Base-by-base conservation (phyloP, 2,329 filamentous ascomycete species). In the Stemphylium vesicarium region DNA sequence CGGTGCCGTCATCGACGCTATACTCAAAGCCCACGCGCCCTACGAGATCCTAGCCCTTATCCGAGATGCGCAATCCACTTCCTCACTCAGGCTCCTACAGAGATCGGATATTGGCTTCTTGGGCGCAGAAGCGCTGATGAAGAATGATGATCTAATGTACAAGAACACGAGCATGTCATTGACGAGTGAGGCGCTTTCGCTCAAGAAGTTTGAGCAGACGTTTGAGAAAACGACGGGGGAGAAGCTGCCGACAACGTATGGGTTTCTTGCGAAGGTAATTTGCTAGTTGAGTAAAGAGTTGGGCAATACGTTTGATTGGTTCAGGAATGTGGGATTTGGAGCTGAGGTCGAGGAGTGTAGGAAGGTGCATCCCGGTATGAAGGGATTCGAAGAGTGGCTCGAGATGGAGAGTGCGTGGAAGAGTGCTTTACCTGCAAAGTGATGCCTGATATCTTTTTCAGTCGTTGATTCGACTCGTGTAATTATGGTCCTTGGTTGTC, bases 1-100 rank as follows among this genome's bases (percentile, higher is more conserved):
- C 50, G 74, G 77, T 37, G 72, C 76, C 12, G 62, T 76, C 26
- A 67, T 80, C 49, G 56, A 72, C 32, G 75, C 77, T 4, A 66
- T 81, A 3, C 67, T 79, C 44, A 57, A 66, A 40, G 54, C 71
- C 4, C 61, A 70, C 45, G 59, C 72, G 31, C 53, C 68, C 15
- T 79, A 83, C 54, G 75, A 81, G 13, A 84, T 87, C 37, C 76
- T 85, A 9, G 85, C 84, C 8, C 75, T 86, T 20, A 87, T 84
- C 2, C 80, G 85, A 51, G 77, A 86, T 59, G 61, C 79, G 1
- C 66, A 75, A 32, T 84, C 82, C 0, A 47, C 71, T 3, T 78
- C 78, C 1, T 82, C 84, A 1, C 77, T 84, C 63, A 78, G 74
- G 18, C 79, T 85, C 9, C 62, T 71, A 4, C 50, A 74, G 8